Percentiles rank a stretch among this genome's conserved stretches.
phyloP scores from a whole-genome alignment of 768 basidiomycete genomes.

The Amanita molliuscula region DNA sequence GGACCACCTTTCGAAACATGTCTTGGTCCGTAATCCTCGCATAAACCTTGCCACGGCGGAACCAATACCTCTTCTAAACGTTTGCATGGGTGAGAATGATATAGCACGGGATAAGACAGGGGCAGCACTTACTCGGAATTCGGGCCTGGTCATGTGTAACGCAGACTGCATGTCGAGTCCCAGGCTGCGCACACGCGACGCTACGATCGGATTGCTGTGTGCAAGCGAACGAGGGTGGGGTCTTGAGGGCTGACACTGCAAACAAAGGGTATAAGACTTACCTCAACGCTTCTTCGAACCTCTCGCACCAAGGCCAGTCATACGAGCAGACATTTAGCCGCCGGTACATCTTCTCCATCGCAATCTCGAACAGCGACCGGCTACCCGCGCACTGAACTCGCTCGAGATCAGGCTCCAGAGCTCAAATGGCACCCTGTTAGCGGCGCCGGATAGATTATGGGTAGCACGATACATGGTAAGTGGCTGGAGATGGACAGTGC shows the following conservation, averaged over 20 bases:
- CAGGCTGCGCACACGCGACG: neutral
- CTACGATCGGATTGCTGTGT: neutral
- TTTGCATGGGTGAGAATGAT: neutral
- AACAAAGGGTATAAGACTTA: neutral
- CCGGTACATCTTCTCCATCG: constrained; percentile 3
- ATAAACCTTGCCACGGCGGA: neutral
- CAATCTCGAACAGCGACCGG: constrained; percentile 1
- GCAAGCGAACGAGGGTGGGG: neutral
- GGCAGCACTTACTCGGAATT: neutral
- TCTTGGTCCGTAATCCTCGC: neutral
- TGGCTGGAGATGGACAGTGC: neutral
- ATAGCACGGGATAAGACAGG: neutral
- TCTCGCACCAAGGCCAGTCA: constrained; percentile 5
- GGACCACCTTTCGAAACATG: constrained; percentile 1
- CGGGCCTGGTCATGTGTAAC: constrained; percentile 1
- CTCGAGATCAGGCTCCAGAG: constrained; percentile 2
- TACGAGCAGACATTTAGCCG: neutral
- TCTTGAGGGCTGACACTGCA: neutral
- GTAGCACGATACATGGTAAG: neutral
- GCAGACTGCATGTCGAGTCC: constrained; percentile 3
- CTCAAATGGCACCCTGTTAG: neutral
- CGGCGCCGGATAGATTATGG: neutral
- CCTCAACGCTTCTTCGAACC: constrained; percentile 3
- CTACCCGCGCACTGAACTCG: neutral
- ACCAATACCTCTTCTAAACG: neutral